Percentiles rank a stretch among this genome's conserved stretches.
phyloP scores from a whole-genome alignment of 352 stramenopile genomes.

The Pythium aristosporum region DNA sequence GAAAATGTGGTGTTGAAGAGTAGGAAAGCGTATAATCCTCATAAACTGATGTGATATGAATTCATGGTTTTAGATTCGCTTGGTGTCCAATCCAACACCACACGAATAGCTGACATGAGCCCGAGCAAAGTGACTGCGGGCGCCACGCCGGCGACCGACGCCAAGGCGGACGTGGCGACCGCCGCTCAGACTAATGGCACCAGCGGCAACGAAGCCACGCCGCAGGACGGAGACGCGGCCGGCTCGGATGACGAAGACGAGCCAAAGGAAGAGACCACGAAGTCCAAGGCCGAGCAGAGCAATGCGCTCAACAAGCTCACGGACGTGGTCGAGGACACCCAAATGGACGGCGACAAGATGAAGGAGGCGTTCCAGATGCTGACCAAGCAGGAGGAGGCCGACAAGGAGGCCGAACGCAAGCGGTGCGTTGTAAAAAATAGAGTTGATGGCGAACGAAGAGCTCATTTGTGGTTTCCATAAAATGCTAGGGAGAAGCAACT shows the following conservation, averaged over 20 bases:
- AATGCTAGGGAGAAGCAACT: slow-evolving; percentile 65
- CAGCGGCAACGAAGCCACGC: slow-evolving; percentile 14
- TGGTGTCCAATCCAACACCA: background rate
- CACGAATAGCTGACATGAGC: background rate
- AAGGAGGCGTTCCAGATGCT: slow-evolving; percentile 76
- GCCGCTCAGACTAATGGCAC: slow-evolving; percentile 13
- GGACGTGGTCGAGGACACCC: slow-evolving; percentile 83
- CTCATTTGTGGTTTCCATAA: background rate
- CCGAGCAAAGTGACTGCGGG: slow-evolving; percentile 25
- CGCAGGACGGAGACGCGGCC: slow-evolving; percentile 19
- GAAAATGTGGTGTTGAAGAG: background rate
- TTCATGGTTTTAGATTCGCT: slow-evolving; percentile 5
- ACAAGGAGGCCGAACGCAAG: slow-evolving; percentile 78
- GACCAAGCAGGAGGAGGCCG: slow-evolving; percentile 77
- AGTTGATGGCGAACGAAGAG: background rate
- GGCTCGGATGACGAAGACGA: slow-evolving; percentile 60
- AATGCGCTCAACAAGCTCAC: slow-evolving; percentile 84
- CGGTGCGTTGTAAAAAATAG: slow-evolving; percentile 25
- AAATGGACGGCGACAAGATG: slow-evolving; percentile 90
- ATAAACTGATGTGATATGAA: background rate
- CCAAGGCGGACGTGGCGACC: background rate
- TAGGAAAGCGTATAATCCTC: background rate
- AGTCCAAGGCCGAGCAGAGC: slow-evolving; percentile 83
- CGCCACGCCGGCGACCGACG: background rate
- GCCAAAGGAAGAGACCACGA: slow-evolving; percentile 44